These are phyloP conservation scores for Barnettozyma sp. DNA, from an alignment of 805 yeast genomes.

Conservation along the genomic window DNA sequence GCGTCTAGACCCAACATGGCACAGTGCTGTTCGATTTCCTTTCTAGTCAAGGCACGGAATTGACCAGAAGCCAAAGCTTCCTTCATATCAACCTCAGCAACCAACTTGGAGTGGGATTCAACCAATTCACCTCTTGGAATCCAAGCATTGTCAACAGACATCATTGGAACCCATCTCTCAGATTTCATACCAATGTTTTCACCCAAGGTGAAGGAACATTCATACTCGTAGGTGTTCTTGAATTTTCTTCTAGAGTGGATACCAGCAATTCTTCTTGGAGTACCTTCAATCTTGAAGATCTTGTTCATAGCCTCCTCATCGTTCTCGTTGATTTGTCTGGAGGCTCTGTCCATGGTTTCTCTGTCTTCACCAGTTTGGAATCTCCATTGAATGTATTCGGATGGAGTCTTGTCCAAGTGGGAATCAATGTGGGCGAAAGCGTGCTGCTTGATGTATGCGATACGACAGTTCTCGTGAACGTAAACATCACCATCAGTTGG, in stretches of 20 bases:
- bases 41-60: conserved; percentile 99
- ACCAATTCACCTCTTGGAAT: conserved; percentile 97
- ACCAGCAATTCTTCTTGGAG: conserved; percentile 94
- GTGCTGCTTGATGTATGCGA: conserved; percentile 99
- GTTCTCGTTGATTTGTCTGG: conserved; percentile 93
- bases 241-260: conserved; percentile 97
- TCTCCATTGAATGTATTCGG: conserved; percentile 99
- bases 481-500: conserved; percentile 99
- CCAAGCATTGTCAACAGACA: conserved; percentile 99
- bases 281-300: conserved; percentile 97
- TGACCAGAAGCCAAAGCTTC: conserved; percentile 99
- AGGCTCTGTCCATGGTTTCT: conserved; percentile 99
- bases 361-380: conserved; percentile 99
- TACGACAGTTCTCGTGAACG: conserved; percentile 99
- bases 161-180: conserved; percentile 99
- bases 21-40: conserved; percentile 99
- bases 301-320: conserved; percentile 99
- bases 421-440: conserved; percentile 99
- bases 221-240: conserved; percentile 99
- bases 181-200: conserved; percentile 98
- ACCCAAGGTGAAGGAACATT: conserved; percentile 95
- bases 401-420: conserved; percentile 98
- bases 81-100: conserved; percentile 99
- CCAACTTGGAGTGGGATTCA: conserved; percentile 98
- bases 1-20: conserved; percentile 97